Evolutionary conservation across 208 protist species (phyloP).

Genomic region (Trypanosoma platydactyli): DNA sequence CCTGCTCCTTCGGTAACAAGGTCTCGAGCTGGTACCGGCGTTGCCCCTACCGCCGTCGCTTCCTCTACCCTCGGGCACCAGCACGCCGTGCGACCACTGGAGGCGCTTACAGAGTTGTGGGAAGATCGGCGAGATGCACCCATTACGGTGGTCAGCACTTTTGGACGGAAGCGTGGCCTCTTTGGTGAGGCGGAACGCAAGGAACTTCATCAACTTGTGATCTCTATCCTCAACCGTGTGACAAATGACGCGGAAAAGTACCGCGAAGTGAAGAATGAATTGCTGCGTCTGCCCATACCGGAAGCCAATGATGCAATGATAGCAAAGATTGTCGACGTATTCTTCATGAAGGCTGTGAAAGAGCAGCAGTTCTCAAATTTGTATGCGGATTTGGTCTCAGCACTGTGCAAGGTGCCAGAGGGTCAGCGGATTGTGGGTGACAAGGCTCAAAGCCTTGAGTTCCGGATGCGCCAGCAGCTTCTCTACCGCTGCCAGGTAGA

Average conservation of each 20-base stretch:
- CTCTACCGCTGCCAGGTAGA: conserved; percentile 66
- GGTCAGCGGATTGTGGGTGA: conserved; percentile 61
- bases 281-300: conserved; percentile 80
- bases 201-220: conserved; percentile 76
- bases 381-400: conserved; percentile 73
- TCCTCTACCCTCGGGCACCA: conserved; percentile 11
- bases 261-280: conserved; percentile 80
- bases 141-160: conserved; percentile 47
- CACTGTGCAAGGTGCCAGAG: conserved; percentile 60
- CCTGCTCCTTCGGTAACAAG: not conserved
- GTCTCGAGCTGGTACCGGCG: not conserved
- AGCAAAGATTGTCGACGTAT: conserved; percentile 69
- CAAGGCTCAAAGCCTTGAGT: conserved; percentile 62
- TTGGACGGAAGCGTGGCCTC: conserved; percentile 57
- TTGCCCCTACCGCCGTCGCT: not conserved
- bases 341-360: conserved; percentile 77
- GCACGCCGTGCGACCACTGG: conserved; percentile 35
- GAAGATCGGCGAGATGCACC: conserved; percentile 66
- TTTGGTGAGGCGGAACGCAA: conserved; percentile 75
- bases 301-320: conserved; percentile 73
- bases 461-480: conserved; percentile 66
- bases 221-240: conserved; percentile 84
- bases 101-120: conserved; percentile 60
- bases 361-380: conserved; percentile 72
- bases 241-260: conserved; percentile 77